Base-by-base conservation (phyloP, 371 early-diverging fungal genomes). In the Fennellomyces sp. region DNA sequence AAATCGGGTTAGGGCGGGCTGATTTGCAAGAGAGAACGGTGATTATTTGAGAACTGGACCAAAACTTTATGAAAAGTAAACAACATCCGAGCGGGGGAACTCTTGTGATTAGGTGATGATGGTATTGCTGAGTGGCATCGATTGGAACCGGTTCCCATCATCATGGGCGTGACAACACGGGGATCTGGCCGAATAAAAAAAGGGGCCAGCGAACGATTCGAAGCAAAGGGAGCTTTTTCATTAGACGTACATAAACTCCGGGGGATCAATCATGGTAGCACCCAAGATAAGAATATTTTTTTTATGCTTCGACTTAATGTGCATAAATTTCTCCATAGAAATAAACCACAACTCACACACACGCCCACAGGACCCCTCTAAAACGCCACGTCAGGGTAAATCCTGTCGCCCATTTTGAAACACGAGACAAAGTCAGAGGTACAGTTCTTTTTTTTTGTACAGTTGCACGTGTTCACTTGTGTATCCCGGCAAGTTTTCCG, bases 41-140 rank as follows among this genome's bases (percentile, higher is more conserved):
- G 48, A 21, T 49, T 35, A 26, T 58, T 58, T 58, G 58, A 49
- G 58, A 58, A 58, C 58, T 58, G 31, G 58, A 58, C 58, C 38
- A 58, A 58, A 58, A 54, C 35, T 26, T 54, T 33, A 36, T 36
- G 31, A n/a, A 31, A 38, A 54, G 25, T 38, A 36, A 54, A 54
- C 55, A 54, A 54, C 30, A 52, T 31, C 52, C 30, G 10, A 29
- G 25, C 33, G 33, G 19, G 55, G 39, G 17, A 23, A 31, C 35
- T 50, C 51, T 30, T 54, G 55, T 54, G 55, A 54, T 54, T 5
- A 38, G 28, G 28, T 33, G 26, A 52, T 52, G 52, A 17, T 23
- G 28, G 11, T 23, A 25, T 29, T 54, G 21, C 55, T 54, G 27
- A 21, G 45, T 45, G 45, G 45, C 45, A 45, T 45, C 21, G 1